Evolutionary conservation across 73 alveolate genomes (phyloP), one percentile per base, ranked within the genome.

Genomic region (Tetrahymena borealis): DNA sequence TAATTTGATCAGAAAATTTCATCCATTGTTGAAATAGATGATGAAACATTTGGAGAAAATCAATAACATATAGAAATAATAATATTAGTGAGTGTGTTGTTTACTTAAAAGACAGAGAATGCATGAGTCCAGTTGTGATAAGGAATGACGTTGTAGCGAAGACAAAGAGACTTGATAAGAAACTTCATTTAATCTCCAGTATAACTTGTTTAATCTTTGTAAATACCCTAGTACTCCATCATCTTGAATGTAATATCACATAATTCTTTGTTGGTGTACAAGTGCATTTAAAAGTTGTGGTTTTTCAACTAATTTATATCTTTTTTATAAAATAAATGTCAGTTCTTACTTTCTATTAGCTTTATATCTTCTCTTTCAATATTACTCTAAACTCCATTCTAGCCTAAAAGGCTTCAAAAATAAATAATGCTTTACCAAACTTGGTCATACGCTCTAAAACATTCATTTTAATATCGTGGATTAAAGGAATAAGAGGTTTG

Each of bases 71-170:
- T 41, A 60, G 28, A 60, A n/a, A n/a, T n/a, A n/a, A n/a, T n/a
- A 60, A 15, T 15, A n/a, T 60, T 0, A 7, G 20, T 40, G 28
- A 20, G 78, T 60, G n/a, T n/a, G n/a, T n/a, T n/a, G n/a, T n/a
- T n/a, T n/a, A 92, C 79, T 42, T 92, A 42, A 36, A 92, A 92
- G 77, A 92, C 42, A 35, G 95, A 78, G 28, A 92, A 92, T 11
- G 92, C 95, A 32, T 78, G 95, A 78, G 95, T 92, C 39, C 41
- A 78, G 32, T 92, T 92, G 42, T 92, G 95, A 92, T 92, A 92
- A 33, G 95, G 78, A 38, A 92, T 79, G 11, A 92, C 60, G 20
- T 92, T 92, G 18, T 92, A 92, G 31, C 37, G 33, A 12, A 40
- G 18, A 60, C 85, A 60, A 20, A 60, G 85, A 60, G n/a, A 24